These are phyloP conservation scores for Cutaneotrichosporon cyanovorans DNA, from an alignment of 1,284 basidiomycete genomes.

Conservation along the genomic window DNA sequence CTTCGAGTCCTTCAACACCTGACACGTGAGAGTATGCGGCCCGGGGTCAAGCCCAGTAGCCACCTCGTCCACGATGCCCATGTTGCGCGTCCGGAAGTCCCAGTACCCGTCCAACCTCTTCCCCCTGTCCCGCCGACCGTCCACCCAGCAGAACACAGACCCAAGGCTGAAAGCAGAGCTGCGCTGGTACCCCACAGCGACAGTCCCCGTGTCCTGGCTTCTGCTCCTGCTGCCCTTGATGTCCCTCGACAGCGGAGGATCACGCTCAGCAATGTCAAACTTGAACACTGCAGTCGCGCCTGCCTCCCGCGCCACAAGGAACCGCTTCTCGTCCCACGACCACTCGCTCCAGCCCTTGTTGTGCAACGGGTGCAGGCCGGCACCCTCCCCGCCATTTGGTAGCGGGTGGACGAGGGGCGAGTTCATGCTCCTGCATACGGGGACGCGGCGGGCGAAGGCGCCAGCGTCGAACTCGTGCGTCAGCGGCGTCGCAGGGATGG, in stretches of 20 bases:
- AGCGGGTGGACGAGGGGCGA: conserved; percentile 7
- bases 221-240: not conserved
- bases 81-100: conserved; percentile 19
- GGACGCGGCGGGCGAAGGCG: conserved; percentile 13
- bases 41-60: conserved; percentile 6
- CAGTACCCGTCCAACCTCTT: conserved; percentile 33
- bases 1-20: conserved; percentile 12
- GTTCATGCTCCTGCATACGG: conserved; percentile 35
- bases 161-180: conserved; percentile 39
- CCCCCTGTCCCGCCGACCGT: conserved; percentile 22
- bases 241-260: not conserved
- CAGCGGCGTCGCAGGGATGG: conserved; percentile 6
- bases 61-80: conserved; percentile 15
- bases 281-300: conserved; percentile 30
- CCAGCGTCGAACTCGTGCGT: conserved; percentile 8
- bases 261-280: conserved; percentile 21
- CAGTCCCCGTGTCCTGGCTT: conserved; percentile 15
- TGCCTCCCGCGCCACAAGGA: conserved; percentile 28
- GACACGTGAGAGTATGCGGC: conserved; percentile 10
- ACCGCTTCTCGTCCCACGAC: conserved; percentile 39
- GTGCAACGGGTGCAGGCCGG: too few species aligned
- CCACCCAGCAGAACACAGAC: conserved; percentile 41
- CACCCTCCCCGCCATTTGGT: too few species aligned
- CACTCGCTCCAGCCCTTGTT: conserved; percentile 14
- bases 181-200: conserved; percentile 38